Percentiles rank a stretch among this genome's conserved stretches.
Evolutionary conservation across 2,329 filamentous ascomycete genomes (phyloP).

Genomic region (Phialophora chinensis): DNA sequence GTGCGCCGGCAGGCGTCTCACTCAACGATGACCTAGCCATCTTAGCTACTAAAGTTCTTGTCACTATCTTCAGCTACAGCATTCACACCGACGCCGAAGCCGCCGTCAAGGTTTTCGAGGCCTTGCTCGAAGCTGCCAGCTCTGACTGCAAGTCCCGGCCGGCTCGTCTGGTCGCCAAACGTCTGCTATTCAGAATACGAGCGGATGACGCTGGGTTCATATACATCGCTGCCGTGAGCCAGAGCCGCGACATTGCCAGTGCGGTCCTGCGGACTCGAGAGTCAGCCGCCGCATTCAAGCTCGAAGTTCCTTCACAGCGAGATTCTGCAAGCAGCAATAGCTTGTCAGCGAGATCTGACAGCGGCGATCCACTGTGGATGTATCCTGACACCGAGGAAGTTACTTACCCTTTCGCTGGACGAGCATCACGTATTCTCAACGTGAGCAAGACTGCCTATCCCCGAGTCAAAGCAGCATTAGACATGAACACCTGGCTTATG

Average conservation of each 20-base stretch:
- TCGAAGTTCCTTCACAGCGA: conserved; percentile 27
- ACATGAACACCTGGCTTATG: conserved; percentile 75
- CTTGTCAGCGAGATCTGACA: conserved; percentile 31
- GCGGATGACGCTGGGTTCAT: conserved; percentile 81
- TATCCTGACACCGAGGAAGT: conserved; percentile 54
- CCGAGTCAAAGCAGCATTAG: conserved; percentile 52
- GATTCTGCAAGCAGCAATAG: conserved; percentile 34
- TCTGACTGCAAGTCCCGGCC: conserved; percentile 63
- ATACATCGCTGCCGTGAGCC: conserved; percentile 71
- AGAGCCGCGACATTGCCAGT: conserved; percentile 74
- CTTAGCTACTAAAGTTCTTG: conserved; percentile 30
- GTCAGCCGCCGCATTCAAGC: conserved; percentile 48
- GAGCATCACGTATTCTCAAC: conserved; percentile 26
- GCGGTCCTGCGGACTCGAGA: conserved; percentile 70
- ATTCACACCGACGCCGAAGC: conserved; percentile 24
- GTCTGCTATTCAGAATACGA: conserved; percentile 79
- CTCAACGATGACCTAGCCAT: conserved; percentile 27
- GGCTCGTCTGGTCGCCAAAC: conserved; percentile 75
- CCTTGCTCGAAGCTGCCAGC: conserved; percentile 30
- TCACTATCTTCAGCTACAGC: conserved; percentile 32
- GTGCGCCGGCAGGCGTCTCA: conserved; percentile 14
- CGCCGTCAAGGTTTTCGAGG: conserved; percentile 28
- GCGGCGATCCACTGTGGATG: conserved; percentile 58
- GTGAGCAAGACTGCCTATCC: conserved; percentile 23
- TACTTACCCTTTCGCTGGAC: conserved; percentile 22